Base-by-base conservation (phyloP, 2,329 filamentous ascomycete species). In the Fusarium guadeloupense region DNA sequence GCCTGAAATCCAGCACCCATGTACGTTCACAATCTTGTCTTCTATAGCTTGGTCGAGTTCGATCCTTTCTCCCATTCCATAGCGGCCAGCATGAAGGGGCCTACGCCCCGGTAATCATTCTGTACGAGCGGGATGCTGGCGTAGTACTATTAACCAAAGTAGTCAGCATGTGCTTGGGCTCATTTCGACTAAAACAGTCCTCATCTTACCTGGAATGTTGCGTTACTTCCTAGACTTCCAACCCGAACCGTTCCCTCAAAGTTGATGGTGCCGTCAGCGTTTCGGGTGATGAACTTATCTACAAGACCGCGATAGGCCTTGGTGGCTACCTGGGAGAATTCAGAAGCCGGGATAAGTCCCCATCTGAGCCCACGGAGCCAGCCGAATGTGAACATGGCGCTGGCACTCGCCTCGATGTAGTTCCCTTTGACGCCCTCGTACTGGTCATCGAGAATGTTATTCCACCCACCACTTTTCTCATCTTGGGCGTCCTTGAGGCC, bases 371-470 rank as follows among this genome's bases (percentile, higher is more conserved):
- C 84, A 58, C 77, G 80, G 5, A 85, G 69, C 53, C 84, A 71
- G 1, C 81, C 78, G 48, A 82, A 84, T 0, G 78, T 75, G 58
- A 86, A 86, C 80, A 87, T 84, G 9, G 83, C 83, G 5, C 81
- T 82, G 8, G 79, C 85, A 30, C 83, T 85, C 33, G 81, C 83
- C 71, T 88, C 83, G 42, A 88, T 82, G 67, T 84, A 88, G 69
- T 88, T 87, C 6, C 83, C 83, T 25, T 77, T 61, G 41, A 71
- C 64, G 3, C 76, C 77, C 1, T 79, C 75, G 43, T 81, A 80
- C 14, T 76, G 74, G 42, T 79, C 74, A 54, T 79, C 79, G 78
- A 86, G 83, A 33, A 87, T 76, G 44, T 85, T 74, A 80, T 82
- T 86, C 83, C 85, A 87, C 6, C 81, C 83, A 13, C 81, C 83